These are phyloP conservation scores for Populus trichocarpa DNA, from an alignment of 441 rosid genomes.

Conservation along the genomic window DNA sequence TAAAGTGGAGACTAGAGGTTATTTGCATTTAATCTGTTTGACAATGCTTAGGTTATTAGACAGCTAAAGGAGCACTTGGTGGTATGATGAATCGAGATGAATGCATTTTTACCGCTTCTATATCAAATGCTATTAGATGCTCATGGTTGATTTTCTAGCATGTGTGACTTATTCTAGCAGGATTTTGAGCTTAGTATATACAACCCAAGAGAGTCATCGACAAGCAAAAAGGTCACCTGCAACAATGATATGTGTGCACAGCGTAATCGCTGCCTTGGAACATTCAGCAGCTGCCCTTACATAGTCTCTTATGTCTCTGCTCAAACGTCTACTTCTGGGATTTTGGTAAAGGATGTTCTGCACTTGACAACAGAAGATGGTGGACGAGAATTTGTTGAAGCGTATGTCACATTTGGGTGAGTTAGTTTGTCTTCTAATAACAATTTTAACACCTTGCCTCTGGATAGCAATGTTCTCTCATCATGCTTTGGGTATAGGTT, in stretches of 20 bases:
- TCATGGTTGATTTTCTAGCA: conserved; percentile 6
- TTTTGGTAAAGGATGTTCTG: conserved; percentile 77
- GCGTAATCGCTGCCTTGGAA: conserved; percentile 34
- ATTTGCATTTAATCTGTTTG: not conserved
- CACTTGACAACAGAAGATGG: conserved; percentile 57
- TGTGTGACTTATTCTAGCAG: conserved; percentile 31
- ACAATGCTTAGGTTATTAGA: not conserved
- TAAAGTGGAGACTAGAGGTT: not conserved
- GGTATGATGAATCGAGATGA: not conserved
- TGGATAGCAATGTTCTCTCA: not conserved
- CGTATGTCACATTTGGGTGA: conserved; percentile 75
- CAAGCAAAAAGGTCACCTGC: conserved; percentile 74
- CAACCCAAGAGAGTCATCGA: conserved; percentile 59
- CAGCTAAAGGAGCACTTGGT: not conserved
- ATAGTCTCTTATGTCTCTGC: conserved; percentile 77
- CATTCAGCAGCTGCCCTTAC: conserved; percentile 56
- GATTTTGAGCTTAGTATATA: conserved; percentile 72
- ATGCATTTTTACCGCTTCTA: conserved; percentile 1
- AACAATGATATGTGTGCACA: conserved; percentile 60
- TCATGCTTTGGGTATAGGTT: conserved; percentile 13
- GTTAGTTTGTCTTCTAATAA: conserved; percentile 16
- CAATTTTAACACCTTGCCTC: not conserved
- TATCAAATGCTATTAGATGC: not conserved
- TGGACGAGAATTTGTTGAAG: conserved; percentile 44
- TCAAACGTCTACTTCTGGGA: conserved; percentile 80